Evolutionary conservation across 2,329 filamentous ascomycete species (phyloP).

Genomic region (Fusarium albosuccineum): DNA sequence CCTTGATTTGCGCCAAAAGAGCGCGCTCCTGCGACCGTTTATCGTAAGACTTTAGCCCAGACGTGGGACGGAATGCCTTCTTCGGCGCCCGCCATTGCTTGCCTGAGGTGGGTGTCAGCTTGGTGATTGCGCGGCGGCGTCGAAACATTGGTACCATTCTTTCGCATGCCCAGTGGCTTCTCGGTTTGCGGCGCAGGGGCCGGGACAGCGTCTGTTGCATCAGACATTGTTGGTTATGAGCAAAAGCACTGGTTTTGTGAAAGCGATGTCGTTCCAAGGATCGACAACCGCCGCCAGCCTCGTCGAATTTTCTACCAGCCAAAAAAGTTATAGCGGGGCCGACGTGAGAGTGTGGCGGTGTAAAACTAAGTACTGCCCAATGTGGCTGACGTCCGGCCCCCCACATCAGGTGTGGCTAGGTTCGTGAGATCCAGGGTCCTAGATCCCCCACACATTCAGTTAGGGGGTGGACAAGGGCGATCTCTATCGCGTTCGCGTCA

Average conservation of each 20-base stretch:
- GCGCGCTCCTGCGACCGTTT: conserved; percentile 79
- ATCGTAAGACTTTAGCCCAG: conserved; percentile 83
- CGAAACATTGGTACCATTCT: conserved; percentile 74
- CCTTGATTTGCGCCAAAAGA: conserved; percentile 82
- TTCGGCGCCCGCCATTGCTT: conserved; percentile 94
- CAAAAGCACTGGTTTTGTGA: conserved; percentile 11
- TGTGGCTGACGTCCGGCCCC: conserved; percentile 35
- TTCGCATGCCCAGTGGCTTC: conserved; percentile 76
- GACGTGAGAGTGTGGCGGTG: conserved; percentile 36
- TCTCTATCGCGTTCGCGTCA: conserved; percentile 36
- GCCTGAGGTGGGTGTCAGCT: conserved; percentile 65
- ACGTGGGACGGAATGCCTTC: conserved; percentile 85
- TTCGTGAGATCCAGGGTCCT: conserved; percentile 38
- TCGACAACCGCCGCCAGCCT: conserved; percentile 21
- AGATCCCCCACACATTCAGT: conserved; percentile 34
- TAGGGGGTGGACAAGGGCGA: conserved; percentile 42
- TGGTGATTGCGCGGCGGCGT: background rate
- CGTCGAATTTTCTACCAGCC: conserved; percentile 47
- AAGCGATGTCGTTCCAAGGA: conserved; percentile 23
- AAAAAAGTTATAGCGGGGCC: conserved; percentile 40
- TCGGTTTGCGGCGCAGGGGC: conserved; percentile 51
- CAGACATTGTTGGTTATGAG: conserved; percentile 58
- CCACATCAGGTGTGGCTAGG: conserved; percentile 35
- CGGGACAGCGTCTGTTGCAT: conserved; percentile 48
- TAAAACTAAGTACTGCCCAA: background rate